Conservation (phyloP, 2,329 filamentous ascomycete genomes). For the Fusarium oligoseptatum region DNA sequence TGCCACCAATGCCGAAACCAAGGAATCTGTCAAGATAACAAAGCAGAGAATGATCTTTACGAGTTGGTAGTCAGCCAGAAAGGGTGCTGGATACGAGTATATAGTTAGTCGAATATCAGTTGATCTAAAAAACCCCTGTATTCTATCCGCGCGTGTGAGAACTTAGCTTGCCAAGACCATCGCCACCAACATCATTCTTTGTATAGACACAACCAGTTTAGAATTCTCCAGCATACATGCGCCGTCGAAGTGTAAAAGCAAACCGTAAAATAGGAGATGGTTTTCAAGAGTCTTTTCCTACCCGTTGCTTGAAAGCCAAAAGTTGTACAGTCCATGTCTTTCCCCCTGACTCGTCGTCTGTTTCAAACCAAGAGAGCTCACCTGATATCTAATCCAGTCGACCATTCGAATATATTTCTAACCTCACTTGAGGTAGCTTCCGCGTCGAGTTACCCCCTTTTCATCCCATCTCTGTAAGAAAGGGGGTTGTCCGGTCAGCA, state of each 20-base stretch:
- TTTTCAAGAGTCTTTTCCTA: background rate
- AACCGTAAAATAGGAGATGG: background rate
- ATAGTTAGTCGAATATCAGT: constrained; percentile 7
- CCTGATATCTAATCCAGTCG: background rate
- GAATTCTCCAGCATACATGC: background rate
- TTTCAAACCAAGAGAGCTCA: background rate
- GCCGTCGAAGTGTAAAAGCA: background rate
- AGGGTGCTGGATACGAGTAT: background rate
- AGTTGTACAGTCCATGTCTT: background rate
- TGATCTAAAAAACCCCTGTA: background rate
- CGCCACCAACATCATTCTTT: background rate
- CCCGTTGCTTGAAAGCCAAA: background rate
- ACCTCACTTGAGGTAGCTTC: background rate
- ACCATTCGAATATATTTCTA: background rate
- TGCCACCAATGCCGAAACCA: background rate
- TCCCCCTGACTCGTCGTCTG: background rate
- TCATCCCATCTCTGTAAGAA: background rate
- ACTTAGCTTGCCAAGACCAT: background rate
- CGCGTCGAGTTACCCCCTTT: background rate
- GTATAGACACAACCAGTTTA: background rate
- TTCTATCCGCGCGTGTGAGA: background rate
- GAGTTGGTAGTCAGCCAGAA: background rate
- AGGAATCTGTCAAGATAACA: background rate
- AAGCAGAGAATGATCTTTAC: constrained; percentile 4
- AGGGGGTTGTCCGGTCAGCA: background rate